These are phyloP conservation scores for Amanita molliuscula DNA, from an alignment of 768 basidiomycete species.

Conservation along the genomic window DNA sequence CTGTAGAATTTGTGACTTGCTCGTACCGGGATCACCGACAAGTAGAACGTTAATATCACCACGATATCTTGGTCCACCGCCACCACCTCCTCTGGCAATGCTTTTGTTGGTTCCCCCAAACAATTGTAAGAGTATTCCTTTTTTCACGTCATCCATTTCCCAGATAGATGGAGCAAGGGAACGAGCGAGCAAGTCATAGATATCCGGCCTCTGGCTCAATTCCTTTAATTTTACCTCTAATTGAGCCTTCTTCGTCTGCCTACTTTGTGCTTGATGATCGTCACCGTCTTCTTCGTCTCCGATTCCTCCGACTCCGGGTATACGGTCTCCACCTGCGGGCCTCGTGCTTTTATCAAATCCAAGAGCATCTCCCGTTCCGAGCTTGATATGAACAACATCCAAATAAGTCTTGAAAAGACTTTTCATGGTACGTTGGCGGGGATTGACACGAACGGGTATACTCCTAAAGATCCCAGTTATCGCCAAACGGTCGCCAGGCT, in stretches of 20 bases:
- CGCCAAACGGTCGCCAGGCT: constrained; percentile 88
- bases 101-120: constrained; percentile 99
- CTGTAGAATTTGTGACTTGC: constrained; percentile 92
- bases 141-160: constrained; percentile 99
- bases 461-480: constrained; percentile 94
- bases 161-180: constrained; percentile 93
- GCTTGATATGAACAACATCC: constrained; percentile 86
- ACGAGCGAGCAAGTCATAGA: constrained; percentile 78
- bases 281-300: constrained; percentile 65
- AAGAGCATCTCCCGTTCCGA: constrained; percentile 62
- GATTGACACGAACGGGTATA: constrained; percentile 91
- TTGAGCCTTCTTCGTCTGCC: constrained; percentile 48
- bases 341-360: constrained; percentile 76
- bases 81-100: constrained; percentile 86
- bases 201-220: constrained; percentile 63
- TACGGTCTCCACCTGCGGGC: constrained; percentile 53
- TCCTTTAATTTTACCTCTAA: constrained; percentile 71
- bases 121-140: constrained; percentile 90
- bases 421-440: constrained; percentile 84
- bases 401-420: constrained; percentile 96
- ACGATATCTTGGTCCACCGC: constrained; percentile 91
- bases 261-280: constrained; percentile 30
- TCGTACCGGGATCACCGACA: constrained; percentile 95
- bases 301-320: constrained; percentile 59
- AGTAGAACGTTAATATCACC: constrained; percentile 97